These are phyloP conservation scores for Torrubiella hemipterigena DNA, from an alignment of 2,329 filamentous ascomycete genomes.

Conservation along the genomic window DNA sequence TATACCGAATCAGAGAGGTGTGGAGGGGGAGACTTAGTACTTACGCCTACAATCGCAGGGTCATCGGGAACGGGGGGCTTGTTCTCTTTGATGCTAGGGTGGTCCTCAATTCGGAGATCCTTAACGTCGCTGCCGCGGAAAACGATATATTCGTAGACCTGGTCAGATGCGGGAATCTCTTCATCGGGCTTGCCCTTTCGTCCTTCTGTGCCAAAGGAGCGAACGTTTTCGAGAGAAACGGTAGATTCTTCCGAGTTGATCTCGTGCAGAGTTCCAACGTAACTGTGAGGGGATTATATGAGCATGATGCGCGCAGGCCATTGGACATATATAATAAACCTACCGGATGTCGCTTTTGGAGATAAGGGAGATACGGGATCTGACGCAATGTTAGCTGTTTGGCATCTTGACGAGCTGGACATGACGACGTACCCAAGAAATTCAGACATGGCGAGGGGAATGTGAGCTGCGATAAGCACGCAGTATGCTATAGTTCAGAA, in stretches of 20 bases:
- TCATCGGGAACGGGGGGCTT: slow-evolving; percentile 76
- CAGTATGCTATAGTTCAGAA: slow-evolving; percentile 17
- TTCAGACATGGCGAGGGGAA: slow-evolving; percentile 41
- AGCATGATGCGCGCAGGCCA: slow-evolving; percentile 6
- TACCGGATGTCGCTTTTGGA: slow-evolving; percentile 97
- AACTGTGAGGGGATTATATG: slow-evolving; percentile 49
- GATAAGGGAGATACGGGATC: slow-evolving; percentile 90
- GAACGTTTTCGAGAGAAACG: slow-evolving; percentile 92
- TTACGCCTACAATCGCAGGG: slow-evolving; percentile 93
- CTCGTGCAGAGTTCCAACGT: slow-evolving; percentile 89
- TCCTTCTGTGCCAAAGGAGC: slow-evolving; percentile 88
- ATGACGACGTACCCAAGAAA: slow-evolving; percentile 47
- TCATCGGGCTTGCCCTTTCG: slow-evolving; percentile 67
- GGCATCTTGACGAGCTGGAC: too few relatives aligned
- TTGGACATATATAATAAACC: too few relatives aligned
- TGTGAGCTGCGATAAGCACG: slow-evolving; percentile 30
- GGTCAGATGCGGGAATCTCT: slow-evolving; percentile 73
- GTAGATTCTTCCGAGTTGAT: slow-evolving; percentile 97
- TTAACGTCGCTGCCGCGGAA: slow-evolving; percentile 98
- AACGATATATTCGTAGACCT: slow-evolving; percentile 96
- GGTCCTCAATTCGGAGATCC: slow-evolving; percentile 86
- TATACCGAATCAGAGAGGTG: slow-evolving; percentile 23
- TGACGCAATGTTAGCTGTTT: slow-evolving; percentile 28
- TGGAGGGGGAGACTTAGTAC: slow-evolving; percentile 28
- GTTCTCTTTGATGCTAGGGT: slow-evolving; percentile 60